Conservation (phyloP, 371 early-diverging fungal genomes). For the Umbelopsis sp. region DNA sequence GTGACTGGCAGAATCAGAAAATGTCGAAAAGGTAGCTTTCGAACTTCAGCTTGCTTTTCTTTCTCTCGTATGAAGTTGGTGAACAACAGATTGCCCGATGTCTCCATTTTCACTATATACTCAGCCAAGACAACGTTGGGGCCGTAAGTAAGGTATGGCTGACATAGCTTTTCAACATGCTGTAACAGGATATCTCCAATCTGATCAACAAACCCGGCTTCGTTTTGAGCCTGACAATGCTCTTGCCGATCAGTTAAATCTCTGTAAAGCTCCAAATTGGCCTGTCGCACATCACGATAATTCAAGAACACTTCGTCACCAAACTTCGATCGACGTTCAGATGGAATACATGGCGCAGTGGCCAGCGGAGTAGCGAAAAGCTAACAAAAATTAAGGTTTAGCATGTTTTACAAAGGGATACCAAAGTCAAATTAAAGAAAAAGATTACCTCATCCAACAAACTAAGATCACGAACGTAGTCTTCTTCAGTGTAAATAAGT, state of each 20-base stretch:
- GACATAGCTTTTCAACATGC: constrained; percentile 63
- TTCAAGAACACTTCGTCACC: constrained; percentile 83
- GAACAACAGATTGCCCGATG: constrained; percentile 66
- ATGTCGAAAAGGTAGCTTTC: constrained; percentile 67
- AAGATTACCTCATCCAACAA: constrained; percentile 39
- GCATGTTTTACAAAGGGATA: background rate
- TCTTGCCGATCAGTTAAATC: constrained; percentile 76
- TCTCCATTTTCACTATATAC: constrained; percentile 78
- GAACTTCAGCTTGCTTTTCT: constrained; percentile 65
- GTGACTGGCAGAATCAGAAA: constrained; percentile 73
- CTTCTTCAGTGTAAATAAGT: constrained; percentile 86
- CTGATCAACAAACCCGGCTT: constrained; percentile 66
- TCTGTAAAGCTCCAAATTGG: constrained; percentile 71
- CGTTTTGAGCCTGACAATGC: constrained; percentile 51
- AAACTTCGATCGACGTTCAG: constrained; percentile 64
- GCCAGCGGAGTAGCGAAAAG: constrained; percentile 38
- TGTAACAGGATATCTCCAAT: constrained; percentile 87
- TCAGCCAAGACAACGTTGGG: constrained; percentile 85
- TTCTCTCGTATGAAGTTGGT: constrained; percentile 73
- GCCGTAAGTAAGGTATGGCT: constrained; percentile 84
- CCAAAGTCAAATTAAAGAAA: too few species aligned
- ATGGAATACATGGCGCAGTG: constrained; percentile 57
- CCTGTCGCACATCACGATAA: constrained; percentile 69
- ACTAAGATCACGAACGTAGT: constrained; percentile 80
- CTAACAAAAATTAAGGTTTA: constrained; percentile 9